These are phyloP conservation scores for Rhynchosporium graminicola DNA, from an alignment of 2,329 filamentous ascomycete species.

Conservation along the genomic window DNA sequence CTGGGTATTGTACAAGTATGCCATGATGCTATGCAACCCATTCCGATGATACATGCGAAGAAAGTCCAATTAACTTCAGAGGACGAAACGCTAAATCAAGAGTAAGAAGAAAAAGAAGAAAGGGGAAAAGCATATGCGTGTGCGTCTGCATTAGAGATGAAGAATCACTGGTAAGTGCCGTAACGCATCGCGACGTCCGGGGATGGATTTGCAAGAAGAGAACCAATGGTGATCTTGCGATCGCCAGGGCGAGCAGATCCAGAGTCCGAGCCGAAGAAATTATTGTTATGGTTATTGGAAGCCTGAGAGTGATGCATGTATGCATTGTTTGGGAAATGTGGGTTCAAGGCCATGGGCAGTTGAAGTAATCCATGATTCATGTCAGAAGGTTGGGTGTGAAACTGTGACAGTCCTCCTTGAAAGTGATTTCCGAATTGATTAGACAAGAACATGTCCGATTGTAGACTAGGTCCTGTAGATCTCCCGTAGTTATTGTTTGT, in stretches of 20 bases:
- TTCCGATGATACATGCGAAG: not conserved
- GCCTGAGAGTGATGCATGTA: conserved; percentile 2
- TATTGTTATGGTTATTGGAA: not conserved
- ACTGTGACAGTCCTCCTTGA: not conserved
- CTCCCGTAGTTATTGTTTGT: conserved; percentile 1
- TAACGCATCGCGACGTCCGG: not conserved
- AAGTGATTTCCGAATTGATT: conserved; percentile 3
- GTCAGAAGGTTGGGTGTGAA: not conserved
- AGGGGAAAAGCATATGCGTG: not conserved
- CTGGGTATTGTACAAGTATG: conserved; percentile 13
- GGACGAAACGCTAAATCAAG: conserved; percentile 5
- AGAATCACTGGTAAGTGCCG: conserved; percentile 4
- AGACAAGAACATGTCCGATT: not conserved
- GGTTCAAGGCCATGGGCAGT: conserved; percentile 3
- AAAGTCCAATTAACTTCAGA: not conserved
- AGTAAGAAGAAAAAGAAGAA: not conserved
- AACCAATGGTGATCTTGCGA: conserved; percentile 9
- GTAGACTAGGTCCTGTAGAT: not conserved
- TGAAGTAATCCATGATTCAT: not conserved
- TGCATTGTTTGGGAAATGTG: not conserved
- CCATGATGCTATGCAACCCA: conserved; percentile 7
- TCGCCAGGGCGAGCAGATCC: not conserved
- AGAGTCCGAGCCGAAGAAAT: not conserved
- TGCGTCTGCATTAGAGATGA: not conserved
- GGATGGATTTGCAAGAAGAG: conserved; percentile 3